Percentiles rank a stretch among this genome's conserved stretches.
Evolutionary conservation across 2,329 filamentous ascomycete species (phyloP).

Genomic region (Helicocarpus griseus): DNA sequence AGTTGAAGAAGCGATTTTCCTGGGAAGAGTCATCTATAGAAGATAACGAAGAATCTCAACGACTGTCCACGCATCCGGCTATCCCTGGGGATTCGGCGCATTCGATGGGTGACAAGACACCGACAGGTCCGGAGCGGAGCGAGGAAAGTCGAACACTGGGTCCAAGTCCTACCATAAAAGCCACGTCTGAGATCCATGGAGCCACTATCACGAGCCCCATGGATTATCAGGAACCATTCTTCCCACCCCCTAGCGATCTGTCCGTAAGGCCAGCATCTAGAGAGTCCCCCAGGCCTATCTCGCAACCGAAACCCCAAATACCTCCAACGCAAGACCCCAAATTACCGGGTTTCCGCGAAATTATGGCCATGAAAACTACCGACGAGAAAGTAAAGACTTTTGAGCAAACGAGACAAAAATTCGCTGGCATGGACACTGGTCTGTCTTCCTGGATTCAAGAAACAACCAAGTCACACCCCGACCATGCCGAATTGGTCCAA

Average conservation of each 20-base stretch:
- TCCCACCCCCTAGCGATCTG: neutral
- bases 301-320: constrained; percentile 5
- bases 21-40: constrained; percentile 27
- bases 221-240: neutral
- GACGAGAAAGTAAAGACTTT: constrained; percentile 64
- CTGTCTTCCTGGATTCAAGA: constrained; percentile 51
- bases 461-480: constrained; percentile 42
- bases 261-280: neutral
- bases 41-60: constrained; percentile 5
- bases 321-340: constrained; percentile 23
- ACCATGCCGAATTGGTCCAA: constrained; percentile 39
- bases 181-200: too few relatives aligned
- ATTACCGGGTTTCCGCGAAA: constrained; percentile 61
- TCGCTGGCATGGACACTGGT: constrained; percentile 64
- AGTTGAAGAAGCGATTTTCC: constrained; percentile 33
- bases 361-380: constrained; percentile 57
- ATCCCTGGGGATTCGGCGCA: neutral
- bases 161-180: constrained; percentile 1
- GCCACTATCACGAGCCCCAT: neutral
- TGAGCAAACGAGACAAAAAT: constrained; percentile 60
- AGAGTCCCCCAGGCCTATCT: neutral
- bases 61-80: neutral
- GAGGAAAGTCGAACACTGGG: neutral
- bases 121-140: neutral
- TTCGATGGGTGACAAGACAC: neutral